phyloP scores from a whole-genome alignment of 2,329 filamentous ascomycete species.

The Davidsoniella neocaledoniae region DNA sequence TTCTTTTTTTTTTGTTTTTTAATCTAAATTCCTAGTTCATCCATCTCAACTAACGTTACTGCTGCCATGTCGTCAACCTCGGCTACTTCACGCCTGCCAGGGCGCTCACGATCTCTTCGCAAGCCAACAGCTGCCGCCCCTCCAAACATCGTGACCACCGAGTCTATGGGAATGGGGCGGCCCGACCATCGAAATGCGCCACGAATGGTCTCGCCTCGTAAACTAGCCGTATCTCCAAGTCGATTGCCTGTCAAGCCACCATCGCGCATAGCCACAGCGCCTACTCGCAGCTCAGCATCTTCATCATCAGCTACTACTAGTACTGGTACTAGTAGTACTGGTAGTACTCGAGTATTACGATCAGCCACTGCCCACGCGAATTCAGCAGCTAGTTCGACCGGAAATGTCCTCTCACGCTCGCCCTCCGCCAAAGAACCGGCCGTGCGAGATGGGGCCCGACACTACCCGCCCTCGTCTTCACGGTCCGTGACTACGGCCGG shows the following conservation, averaged over 20 bases:
- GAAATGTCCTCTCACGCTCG: neutral
- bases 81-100: conserved; percentile 25
- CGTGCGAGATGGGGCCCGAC: conserved; percentile 3
- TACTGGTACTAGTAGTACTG: neutral
- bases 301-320: neutral
- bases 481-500: neutral
- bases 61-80: conserved; percentile 1
- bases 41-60: neutral
- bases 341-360: no score
- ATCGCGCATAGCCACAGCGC: conserved; percentile 13
- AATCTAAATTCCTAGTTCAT: neutral
- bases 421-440: neutral
- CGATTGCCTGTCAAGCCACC: conserved; percentile 32
- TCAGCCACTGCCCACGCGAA: no score
- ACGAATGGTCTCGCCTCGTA: neutral
- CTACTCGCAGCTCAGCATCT: neutral
- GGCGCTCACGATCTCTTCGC: conserved; percentile 31
- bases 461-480: conserved; percentile 22
- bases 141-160: neutral
- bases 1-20: neutral
- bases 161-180: conserved; percentile 9
- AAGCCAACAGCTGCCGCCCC: conserved; percentile 20
- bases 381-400: no score
- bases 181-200: conserved; percentile 18
- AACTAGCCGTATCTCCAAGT: conserved; percentile 27